Base-by-base conservation (phyloP, 2,329 filamentous ascomycete species). In the Neofusicoccum cordaticola region DNA sequence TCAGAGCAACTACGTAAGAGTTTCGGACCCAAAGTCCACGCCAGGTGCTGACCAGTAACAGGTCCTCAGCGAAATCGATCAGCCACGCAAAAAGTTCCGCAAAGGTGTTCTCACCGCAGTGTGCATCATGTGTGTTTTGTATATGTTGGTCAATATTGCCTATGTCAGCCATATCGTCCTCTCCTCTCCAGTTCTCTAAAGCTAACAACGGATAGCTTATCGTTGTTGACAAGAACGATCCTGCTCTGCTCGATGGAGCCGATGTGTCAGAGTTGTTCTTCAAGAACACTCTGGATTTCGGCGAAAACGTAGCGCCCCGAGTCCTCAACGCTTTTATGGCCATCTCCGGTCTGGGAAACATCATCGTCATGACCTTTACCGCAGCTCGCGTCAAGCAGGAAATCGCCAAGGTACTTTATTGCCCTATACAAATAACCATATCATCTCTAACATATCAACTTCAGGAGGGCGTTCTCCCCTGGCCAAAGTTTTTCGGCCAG, bases 351-450 rank as follows among this genome's bases (percentile, higher is more conserved):
- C 77, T 86, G 56, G 84, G 85, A 0, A 86, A 87, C 69, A 82
- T 87, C 47, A 77, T 86, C 12, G 82, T 84, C 19, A 84, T 84
- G 74, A 87, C 84, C 0, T 87, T 84, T 67, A 84, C 83, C 0
- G 80, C 83, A 7, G 79, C 83, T 2, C 77, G 83, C 66, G 81
- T 87, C 17, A 86, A 87, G 70, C 85, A 87, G 69, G 85, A 87
- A 69, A 85, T 87, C 48, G 85, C 85, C 7, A 86, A 87, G 56
- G 56, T 47, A 47, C 6, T 31, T 22, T 13, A 22, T 22, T 13
- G 4, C 15, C 12, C 37, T 0, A 11, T 17, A 4, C 13, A 44
- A 22, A 27, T 13, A 35, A 12, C 2, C 8, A 39, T 34, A 41
- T 47, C 3, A 60, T 4, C 1, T 31, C 27, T 31, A 31, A 31